Conservation (phyloP, 2,329 filamentous ascomycete species). For the Aspergillus quadrilineatus region DNA sequence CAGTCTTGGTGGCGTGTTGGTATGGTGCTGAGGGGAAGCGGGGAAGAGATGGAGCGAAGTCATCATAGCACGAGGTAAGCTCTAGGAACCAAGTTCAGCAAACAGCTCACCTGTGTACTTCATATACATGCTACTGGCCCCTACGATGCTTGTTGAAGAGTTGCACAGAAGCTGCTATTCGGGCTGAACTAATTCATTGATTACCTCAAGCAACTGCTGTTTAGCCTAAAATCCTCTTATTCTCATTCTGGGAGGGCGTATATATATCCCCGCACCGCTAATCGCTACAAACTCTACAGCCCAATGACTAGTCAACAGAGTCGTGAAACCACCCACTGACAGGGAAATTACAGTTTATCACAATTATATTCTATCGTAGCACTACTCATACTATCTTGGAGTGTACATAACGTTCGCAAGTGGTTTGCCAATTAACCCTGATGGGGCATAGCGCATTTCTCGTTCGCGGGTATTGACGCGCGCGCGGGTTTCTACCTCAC, state of each 20-base stretch:
- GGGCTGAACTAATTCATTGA: no score
- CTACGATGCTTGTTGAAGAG: background rate
- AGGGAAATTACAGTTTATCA: background rate
- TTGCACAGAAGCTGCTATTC: no score
- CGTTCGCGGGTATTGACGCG: constrained; percentile 5
- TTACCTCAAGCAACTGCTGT: no score
- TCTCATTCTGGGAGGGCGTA: no score
- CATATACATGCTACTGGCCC: background rate
- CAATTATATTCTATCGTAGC: background rate
- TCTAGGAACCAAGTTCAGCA: background rate
- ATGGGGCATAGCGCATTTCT: constrained; percentile 30
- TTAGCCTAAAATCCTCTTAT: no score
- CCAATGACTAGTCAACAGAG: background rate
- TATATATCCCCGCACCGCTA: constrained; percentile 17
- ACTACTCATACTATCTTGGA: background rate
- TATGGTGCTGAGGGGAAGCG: constrained; percentile 21
- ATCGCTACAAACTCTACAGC: background rate
- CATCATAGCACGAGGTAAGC: constrained; percentile 21
- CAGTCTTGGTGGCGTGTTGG: constrained; percentile 1
- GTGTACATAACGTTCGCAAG: background rate
- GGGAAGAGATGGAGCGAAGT: constrained; percentile 21
- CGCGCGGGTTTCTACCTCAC: constrained; percentile 5
- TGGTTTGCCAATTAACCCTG: constrained; percentile 25
- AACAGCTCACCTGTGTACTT: background rate
- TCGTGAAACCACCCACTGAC: background rate